Conservation (phyloP, 2,329 filamentous ascomycete species). For the Chaetomiaceae sp. region DNA sequence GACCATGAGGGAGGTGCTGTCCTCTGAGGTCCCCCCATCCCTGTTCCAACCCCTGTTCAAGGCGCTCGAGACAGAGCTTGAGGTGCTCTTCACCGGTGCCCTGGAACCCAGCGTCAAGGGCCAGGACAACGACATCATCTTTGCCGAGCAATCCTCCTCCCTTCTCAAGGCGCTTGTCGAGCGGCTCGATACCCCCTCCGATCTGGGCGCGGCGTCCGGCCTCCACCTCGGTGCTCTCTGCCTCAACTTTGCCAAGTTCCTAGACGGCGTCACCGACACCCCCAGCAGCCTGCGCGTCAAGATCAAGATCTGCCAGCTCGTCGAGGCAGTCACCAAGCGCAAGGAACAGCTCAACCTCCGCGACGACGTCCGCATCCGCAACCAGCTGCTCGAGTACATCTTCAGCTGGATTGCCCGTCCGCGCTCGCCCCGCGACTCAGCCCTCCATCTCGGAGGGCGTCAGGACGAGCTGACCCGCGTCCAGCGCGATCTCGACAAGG, state of each 20-base stretch:
- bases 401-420: conserved; percentile 64
- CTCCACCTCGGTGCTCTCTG: conserved; percentile 60
- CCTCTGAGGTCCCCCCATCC: conserved; percentile 57
- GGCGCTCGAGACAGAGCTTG: conserved; percentile 60
- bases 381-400: conserved; percentile 63
- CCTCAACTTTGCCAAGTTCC: conserved; percentile 62
- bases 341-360: conserved; percentile 65
- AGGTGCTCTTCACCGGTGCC: conserved; percentile 55
- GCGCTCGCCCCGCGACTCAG: conserved; percentile 45
- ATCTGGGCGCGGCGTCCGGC: conserved; percentile 57
- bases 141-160: conserved; percentile 63
- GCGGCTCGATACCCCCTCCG: conserved; percentile 57
- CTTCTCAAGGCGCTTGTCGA: conserved; percentile 61
- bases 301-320: conserved; percentile 64
- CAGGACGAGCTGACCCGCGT: conserved; percentile 54
- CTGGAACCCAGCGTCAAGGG: conserved; percentile 47
- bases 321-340: conserved; percentile 58
- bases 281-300: conserved; percentile 57
- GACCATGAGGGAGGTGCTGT: conserved; percentile 61
- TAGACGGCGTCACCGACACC: conserved; percentile 54
- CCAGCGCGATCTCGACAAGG: conserved; percentile 61
- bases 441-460: conserved; percentile 36
- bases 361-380: conserved; percentile 64
- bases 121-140: conserved; percentile 57
- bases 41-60: conserved; percentile 61